A percentile compares a stretch with the other conserved stretches of the same genome.
Conservation (phyloP, 176 grass and related monocot species). For the Musa troglodytarum region DNA sequence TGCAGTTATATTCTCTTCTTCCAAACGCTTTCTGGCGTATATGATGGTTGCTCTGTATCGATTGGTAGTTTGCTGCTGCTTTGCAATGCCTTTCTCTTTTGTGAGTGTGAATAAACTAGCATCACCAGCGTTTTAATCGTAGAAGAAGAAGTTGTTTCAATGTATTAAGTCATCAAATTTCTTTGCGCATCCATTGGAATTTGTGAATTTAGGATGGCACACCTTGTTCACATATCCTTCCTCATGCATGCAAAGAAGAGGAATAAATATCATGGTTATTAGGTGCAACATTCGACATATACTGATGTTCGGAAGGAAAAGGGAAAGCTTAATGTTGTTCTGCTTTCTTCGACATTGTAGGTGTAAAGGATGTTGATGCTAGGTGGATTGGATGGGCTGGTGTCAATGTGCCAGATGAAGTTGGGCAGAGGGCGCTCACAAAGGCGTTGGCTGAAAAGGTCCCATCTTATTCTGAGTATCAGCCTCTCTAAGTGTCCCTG, state of each 20-base stretch:
- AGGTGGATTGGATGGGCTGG: slow-evolving; percentile 99
- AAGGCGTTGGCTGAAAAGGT: slow-evolving; percentile 93
- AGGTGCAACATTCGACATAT: not conserved
- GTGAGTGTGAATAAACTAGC: not conserved
- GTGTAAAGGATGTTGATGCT: slow-evolving; percentile 93
- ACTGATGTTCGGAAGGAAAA: not conserved
- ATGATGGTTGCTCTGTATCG: not conserved
- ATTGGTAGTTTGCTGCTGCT: not conserved
- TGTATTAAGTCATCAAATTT: not conserved
- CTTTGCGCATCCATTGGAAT: not conserved
- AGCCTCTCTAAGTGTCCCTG: not conserved
- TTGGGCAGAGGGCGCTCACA: slow-evolving; percentile 78
- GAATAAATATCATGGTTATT: not conserved
- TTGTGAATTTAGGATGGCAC: not conserved
- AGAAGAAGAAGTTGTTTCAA: too few species aligned
- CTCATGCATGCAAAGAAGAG: not conserved
- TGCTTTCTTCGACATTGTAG: slow-evolving; percentile 24
- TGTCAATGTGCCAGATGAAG: slow-evolving; percentile 87
- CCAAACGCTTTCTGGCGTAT: not conserved
- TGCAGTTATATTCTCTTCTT: slow-evolving; percentile 7
- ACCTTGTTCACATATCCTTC: not conserved
- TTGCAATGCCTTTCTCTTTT: not conserved
- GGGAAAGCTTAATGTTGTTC: slow-evolving; percentile 23
- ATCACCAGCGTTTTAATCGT: too few species aligned
- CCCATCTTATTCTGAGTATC: not conserved